Conservation (phyloP, 225 moss, liverwort and hornwort species). For the Straminergon stramineum region DNA sequence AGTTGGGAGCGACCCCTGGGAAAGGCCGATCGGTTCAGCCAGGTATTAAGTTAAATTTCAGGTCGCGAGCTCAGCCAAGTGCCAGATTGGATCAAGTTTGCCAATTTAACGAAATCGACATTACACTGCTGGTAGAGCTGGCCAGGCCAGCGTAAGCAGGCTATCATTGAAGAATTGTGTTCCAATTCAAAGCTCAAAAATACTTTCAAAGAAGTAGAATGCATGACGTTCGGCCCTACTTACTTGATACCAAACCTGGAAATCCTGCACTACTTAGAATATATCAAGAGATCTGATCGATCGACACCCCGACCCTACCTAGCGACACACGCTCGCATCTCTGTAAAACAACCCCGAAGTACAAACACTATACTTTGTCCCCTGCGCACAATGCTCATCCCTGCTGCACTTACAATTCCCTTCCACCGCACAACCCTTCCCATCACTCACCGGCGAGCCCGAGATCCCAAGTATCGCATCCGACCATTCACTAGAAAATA, state of each 20-base stretch:
- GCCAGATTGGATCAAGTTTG: neutral
- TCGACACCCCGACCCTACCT: neutral
- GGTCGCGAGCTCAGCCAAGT: neutral
- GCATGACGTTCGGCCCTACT: neutral
- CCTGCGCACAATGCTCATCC: constrained; percentile 25
- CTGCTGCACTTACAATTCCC: constrained; percentile 29
- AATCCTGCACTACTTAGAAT: neutral
- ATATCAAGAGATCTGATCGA: neutral
- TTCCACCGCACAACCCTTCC: constrained; percentile 15
- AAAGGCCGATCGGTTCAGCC: neutral
- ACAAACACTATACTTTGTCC: neutral
- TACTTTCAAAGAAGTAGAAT: neutral
- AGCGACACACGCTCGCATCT: constrained; percentile 30
- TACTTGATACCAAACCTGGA: neutral
- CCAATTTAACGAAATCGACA: neutral
- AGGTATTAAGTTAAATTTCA: neutral
- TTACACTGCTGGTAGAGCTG: neutral
- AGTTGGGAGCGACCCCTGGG: neutral
- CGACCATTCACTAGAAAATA: constrained; percentile 38
- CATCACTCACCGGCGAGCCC: neutral
- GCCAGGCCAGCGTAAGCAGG: neutral
- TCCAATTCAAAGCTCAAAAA: neutral
- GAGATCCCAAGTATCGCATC: constrained; percentile 19
- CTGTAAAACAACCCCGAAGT: constrained; percentile 2
- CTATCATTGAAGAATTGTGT: neutral